A percentile compares a stretch with the other conserved stretches of the same genome.
Evolutionary conservation across 1,284 basidiomycete species (phyloP).

Genomic region (Ustilago esculenta): DNA sequence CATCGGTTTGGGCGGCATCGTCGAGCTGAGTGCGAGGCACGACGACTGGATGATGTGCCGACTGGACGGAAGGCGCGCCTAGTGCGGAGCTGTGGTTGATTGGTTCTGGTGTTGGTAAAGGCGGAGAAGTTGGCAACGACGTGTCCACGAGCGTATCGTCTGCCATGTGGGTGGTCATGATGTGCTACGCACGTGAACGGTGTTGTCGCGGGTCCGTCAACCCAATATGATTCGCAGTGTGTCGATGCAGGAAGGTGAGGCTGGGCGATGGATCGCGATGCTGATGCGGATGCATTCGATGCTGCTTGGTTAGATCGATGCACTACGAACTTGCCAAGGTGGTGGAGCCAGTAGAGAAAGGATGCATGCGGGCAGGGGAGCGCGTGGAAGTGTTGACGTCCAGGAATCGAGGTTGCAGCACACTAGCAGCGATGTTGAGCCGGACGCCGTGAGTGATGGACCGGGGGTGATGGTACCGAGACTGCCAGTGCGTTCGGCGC

Average conservation of each 20-base stretch:
- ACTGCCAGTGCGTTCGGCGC: too few species aligned
- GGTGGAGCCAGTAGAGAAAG: neutral
- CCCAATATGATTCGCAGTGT: neutral
- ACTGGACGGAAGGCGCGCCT: conserved; percentile 5
- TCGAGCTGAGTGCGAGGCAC: neutral
- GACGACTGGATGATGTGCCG: neutral
- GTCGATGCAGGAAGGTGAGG: neutral
- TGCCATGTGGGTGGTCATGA: conserved; percentile 16
- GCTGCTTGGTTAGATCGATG: neutral
- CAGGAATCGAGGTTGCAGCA: too few species aligned
- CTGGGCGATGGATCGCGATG: neutral
- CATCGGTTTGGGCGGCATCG: conserved; percentile 2
- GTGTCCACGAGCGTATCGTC: conserved; percentile 20
- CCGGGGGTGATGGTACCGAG: too few species aligned
- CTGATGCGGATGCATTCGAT: conserved; percentile 1
- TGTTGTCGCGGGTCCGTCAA: conserved; percentile 38
- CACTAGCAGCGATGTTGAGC: too few species aligned
- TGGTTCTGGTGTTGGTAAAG: neutral
- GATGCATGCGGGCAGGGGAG: neutral
- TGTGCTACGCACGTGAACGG: conserved; percentile 17
- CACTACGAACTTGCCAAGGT: neutral
- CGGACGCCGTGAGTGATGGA: too few species aligned
- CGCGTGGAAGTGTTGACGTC: too few species aligned
- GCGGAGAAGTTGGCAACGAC: neutral
- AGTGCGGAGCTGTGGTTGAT: neutral